A percentile compares a stretch with the other conserved stretches of the same genome.
These are phyloP conservation scores for Pythium sp. DNA, from an alignment of 352 stramenopile species.

Conservation along the genomic window DNA sequence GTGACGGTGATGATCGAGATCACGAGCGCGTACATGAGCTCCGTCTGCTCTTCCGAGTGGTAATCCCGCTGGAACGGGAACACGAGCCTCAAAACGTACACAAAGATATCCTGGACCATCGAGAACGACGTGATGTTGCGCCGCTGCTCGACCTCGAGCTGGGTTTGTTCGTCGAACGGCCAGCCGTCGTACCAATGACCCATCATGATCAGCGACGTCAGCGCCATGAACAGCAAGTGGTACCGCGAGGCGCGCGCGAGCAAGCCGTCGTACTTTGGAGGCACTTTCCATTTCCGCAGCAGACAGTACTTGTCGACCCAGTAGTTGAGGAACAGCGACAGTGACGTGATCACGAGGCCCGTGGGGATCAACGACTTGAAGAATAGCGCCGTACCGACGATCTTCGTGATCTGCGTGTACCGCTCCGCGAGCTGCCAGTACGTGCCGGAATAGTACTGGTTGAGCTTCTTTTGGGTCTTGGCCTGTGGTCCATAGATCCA, in stretches of 20 bases:
- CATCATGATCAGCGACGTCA: constrained; percentile 73
- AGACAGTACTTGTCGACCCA: constrained; percentile 85
- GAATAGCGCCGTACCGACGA: constrained; percentile 60
- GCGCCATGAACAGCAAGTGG: constrained; percentile 58
- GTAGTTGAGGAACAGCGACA: constrained; percentile 75
- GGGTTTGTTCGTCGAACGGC: constrained; percentile 54
- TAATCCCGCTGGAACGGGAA: constrained; percentile 54
- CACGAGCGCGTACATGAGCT: constrained; percentile 43
- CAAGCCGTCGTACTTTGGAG: constrained; percentile 55
- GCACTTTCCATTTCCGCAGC: constrained; percentile 71
- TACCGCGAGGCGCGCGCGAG: constrained; percentile 62
- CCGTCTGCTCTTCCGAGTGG: constrained; percentile 26
- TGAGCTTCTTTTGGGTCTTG: constrained; percentile 75
- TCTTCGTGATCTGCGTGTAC: constrained; percentile 70
- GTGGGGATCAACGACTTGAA: constrained; percentile 66
- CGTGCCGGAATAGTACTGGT: constrained; percentile 68
- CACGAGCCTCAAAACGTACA: constrained; percentile 40
- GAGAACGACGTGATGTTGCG: constrained; percentile 15
- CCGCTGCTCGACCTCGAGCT: constrained; percentile 28
- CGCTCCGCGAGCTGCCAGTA: constrained; percentile 68
- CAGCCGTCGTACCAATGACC: constrained; percentile 79
- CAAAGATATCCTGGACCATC: constrained; percentile 23
- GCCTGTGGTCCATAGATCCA: constrained; percentile 42
- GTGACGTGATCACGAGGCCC: constrained; percentile 55
- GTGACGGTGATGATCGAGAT: constrained; percentile 42